Evolutionary conservation across 371 early-diverging fungal genomes (phyloP), one percentile per base, ranked within the genome.

Genomic region (Rhizomucor pusillus): DNA sequence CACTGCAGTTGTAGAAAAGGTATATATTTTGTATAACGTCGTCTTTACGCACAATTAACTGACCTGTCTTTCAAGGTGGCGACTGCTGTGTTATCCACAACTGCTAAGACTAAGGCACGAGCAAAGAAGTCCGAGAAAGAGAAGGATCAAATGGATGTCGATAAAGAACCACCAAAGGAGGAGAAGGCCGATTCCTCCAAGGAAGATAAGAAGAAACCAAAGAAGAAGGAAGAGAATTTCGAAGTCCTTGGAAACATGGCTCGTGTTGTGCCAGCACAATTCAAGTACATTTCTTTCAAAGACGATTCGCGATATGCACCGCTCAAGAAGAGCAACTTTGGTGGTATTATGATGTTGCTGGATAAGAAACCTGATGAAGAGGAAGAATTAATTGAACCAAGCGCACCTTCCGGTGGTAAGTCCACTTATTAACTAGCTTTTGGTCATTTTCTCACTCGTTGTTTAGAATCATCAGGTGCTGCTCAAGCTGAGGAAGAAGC

Each of bases 71-170:
- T 35, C 2, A 53, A 89, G 74, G 87, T 94, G 0, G 93, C 94
- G 5, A 95, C 96, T 3, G 97, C 97, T 5, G 93, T 97, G 5
- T 79, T 98, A 47, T 95, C 95, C 6, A 97, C 97, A 3, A 95
- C 97, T 6, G 93, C 93, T 48, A 97, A 93, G 74, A 87, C 93
- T 2, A 90, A 89, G 66, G 92, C 94, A 12, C 79, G 94, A 23
- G 90, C 92, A 10, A 93, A 90, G 85, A 92, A 91, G 77, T 71
- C 77, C 14, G 88, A 91, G 66, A 84, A 82, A 50, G 87, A 84
- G 50, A 87, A 84, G 63, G 82, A 71, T 13, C 80, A 77, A 51
- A 74, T 73, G 75, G 82, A 80, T 48, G 59, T 76, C 34, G 80
- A 71, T 47, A 67, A 71, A 45, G 66, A 59, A 12, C 71, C 73